Base-by-base conservation (phyloP, 768 basidiomycete genomes). In the Leccinum variicolor region DNA sequence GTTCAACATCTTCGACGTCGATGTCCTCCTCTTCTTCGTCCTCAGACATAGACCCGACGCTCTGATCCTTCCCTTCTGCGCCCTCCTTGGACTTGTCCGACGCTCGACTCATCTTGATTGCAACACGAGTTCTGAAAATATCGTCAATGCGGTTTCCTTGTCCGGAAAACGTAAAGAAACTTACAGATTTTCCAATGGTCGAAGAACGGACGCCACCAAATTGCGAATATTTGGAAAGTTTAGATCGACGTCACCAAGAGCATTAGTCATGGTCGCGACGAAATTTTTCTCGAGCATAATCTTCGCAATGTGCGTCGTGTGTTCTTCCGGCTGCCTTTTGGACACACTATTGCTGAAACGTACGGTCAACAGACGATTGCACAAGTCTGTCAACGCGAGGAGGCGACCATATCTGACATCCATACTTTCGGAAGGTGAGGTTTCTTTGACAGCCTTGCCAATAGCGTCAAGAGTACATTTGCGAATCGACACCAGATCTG, bases 261-360 rank as follows among this genome's bases (percentile, higher is more conserved):
- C 89, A 45, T 79, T 88, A 0, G 97, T 98, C 34, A 99, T 76
- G 1, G 88, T 86, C 4, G 89, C 82, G 15, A 98, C 97, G 62
- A 92, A 95, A 68, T 92, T 92, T 77, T 98, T 98, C 79, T 99
- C 97, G 52, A 99, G 75, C 97, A 99, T 99, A 61, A 95, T 83
- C 76, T 98, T 98, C 21, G 96, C 94, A 53, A 98, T 82, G 60
- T 97, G 95, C 8, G 94, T 88, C 4, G 89, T 88, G n/a, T 81
- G 81, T 51, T 94, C 96, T 56, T 81, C 78, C 41, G 79, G 76
- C 62, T 81, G 84, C 47, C 85, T 77, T 57, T 76, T 76, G 34
- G 75, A 71, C 6, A 76, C 76, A 58, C 64, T 72, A 65, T 82
- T 72, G 66, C 81, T 87, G 72, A 89, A 85, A 28, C 89, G 84